Conservation (phyloP, 2,329 filamentous ascomycete genomes). For the Venturia nashicola region DNA sequence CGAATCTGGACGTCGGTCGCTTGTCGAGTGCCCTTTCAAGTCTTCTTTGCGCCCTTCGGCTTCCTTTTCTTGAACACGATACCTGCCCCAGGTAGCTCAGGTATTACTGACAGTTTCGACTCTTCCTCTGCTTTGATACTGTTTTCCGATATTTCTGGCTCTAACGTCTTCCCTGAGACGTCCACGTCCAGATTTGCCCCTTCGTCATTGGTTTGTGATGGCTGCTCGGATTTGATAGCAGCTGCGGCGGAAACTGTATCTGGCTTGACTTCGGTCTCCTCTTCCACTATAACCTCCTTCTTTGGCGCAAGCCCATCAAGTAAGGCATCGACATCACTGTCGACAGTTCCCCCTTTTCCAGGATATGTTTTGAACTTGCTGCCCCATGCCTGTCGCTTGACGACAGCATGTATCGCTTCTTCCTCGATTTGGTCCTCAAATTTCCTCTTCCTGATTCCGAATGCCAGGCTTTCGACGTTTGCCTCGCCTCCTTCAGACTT, state of each 20-base stretch:
- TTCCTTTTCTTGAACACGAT: slow-evolving; percentile 13
- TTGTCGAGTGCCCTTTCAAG: background rate
- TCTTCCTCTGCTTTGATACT: slow-evolving; percentile 6
- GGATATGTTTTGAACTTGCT: slow-evolving; percentile 33
- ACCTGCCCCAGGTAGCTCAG: slow-evolving; percentile 9
- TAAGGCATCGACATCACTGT: slow-evolving; percentile 51
- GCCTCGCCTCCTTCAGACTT: slow-evolving; percentile 32
- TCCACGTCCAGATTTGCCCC: background rate
- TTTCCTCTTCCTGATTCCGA: slow-evolving; percentile 52
- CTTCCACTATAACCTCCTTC: slow-evolving; percentile 32
- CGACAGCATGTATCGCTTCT: slow-evolving; percentile 16
- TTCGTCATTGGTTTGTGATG: slow-evolving; percentile 8
- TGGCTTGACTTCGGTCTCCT: slow-evolving; percentile 26
- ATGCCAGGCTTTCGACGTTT: slow-evolving; percentile 26
- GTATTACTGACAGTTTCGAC: slow-evolving; percentile 6
- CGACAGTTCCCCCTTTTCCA: slow-evolving; percentile 28
- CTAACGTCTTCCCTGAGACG: background rate
- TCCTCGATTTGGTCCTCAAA: slow-evolving; percentile 48
- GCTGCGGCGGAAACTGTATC: slow-evolving; percentile 24
- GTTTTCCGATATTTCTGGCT: background rate
- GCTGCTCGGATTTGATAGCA: background rate
- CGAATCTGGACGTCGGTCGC: background rate
- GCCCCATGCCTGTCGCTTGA: slow-evolving; percentile 29
- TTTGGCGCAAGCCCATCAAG: slow-evolving; percentile 23
- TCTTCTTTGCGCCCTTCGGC: slow-evolving; percentile 2